These are phyloP conservation scores for Naumovozyma dairenensis DNA, from an alignment of 805 yeast species.

Conservation along the genomic window DNA sequence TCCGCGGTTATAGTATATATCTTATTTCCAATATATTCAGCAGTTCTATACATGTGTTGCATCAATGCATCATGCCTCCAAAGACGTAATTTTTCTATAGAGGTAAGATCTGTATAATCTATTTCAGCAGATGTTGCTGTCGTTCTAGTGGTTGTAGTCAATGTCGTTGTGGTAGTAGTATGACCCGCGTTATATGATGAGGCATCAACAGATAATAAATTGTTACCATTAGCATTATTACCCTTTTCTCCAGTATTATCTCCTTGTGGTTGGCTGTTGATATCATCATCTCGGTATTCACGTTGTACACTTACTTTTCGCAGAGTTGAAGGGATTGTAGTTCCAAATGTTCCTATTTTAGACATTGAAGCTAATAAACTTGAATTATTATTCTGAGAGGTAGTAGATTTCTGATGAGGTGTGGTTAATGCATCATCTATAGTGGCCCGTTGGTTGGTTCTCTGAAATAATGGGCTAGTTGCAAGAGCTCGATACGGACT, in stretches of 20 bases:
- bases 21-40: constrained; percentile 86
- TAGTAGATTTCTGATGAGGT: constrained; percentile 33
- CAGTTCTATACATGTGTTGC: constrained; percentile 87
- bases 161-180: constrained; percentile 5
- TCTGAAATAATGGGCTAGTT: constrained; percentile 23
- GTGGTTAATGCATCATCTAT: constrained; percentile 30
- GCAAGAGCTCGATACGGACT: constrained; percentile 11
- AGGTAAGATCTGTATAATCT: constrained; percentile 36
- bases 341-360: constrained; percentile 21
- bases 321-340: constrained; percentile 24
- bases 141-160: constrained; percentile 16
- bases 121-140: constrained; percentile 14
- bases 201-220: too few relatives aligned
- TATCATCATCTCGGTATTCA: constrained; percentile 14
- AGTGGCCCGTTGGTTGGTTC: constrained; percentile 7
- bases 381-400: constrained; percentile 5
- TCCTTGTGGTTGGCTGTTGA: too few relatives aligned
- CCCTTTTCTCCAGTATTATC: constrained; percentile 3
- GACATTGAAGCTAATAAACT: constrained; percentile 19
- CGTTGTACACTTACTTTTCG: constrained; percentile 22
- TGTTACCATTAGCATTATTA: neutral
- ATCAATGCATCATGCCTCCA: constrained; percentile 92
- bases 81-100: constrained; percentile 72
- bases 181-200: neutral
- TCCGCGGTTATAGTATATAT: constrained; percentile 75